Evolutionary conservation across 1,139 yeast species (phyloP), one percentile per base, ranked within the genome.

Genomic region (Blastobotrys elegans): DNA sequence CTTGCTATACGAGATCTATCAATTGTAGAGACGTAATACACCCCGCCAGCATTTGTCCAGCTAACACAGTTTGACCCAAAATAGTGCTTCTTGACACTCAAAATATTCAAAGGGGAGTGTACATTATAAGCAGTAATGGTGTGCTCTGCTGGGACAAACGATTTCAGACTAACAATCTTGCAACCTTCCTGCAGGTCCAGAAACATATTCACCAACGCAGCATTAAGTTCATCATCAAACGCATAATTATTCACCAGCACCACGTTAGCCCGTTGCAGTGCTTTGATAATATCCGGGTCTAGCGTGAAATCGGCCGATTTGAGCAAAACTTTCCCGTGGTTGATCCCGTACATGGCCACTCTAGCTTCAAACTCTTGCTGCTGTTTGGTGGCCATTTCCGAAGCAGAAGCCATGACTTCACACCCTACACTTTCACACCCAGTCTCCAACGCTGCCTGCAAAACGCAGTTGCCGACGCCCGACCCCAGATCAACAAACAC

Each of bases 401-500:
- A 83, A 0, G 97, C 95, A 56, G 83, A 83, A 27, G 76, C 75
- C 95, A 88, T 89, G 40, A 90, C 74, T 62, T 90, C 97, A 65
- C 94, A 86, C 0, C 97, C 97, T 59, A 87, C 88, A 64, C 95
- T 82, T 44, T 72, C 71, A 50, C 90, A 86, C 0, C 96, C 96
- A 63, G 79, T 81, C 59, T 89, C 96, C 26, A 89, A 67, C 0
- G 96, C 89, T 0, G 96, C 95, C 64, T 89, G 97, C 44, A 89
- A 75, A 0, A 86, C 84, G 47, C 96, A 87, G 61, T 89, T 89
- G 0, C 96, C 97, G 3, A 90, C 97, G 4, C 97, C 97, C 0
- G 95, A 87, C 0, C 97, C 97, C 33, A 90, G 71, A 65, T 86
- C 97, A 52, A 89, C 80, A 60, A 88, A 89, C 21, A 73, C 76